Evolutionary conservation across 2,329 filamentous ascomycete genomes (phyloP).

Genomic region (Ascochyta pisi): DNA sequence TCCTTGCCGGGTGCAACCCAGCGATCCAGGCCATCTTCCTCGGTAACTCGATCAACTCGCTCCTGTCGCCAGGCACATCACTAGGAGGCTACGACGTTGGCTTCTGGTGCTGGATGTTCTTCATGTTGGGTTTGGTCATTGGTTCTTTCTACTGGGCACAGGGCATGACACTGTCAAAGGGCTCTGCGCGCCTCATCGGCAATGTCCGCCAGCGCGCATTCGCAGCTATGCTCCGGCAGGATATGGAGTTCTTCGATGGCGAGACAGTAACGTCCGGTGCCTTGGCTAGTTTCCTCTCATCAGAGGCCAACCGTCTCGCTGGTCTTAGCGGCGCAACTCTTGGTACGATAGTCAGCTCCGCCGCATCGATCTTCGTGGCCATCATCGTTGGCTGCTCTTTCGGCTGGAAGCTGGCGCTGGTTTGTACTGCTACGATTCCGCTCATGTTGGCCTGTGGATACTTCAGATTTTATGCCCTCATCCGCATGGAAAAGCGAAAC

Average conservation of each 20-base stretch:
- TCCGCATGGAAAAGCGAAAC: constrained; percentile 80
- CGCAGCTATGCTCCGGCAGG: constrained; percentile 79
- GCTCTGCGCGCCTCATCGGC: constrained; percentile 69
- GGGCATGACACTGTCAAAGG: constrained; percentile 64
- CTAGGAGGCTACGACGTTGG: constrained; percentile 71
- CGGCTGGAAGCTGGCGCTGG: constrained; percentile 87
- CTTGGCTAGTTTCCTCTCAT: constrained; percentile 70
- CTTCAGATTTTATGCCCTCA: constrained; percentile 85
- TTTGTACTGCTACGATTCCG: constrained; percentile 80
- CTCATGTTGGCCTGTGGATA: constrained; percentile 82
- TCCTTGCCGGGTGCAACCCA: constrained; percentile 46
- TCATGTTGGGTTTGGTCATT: constrained; percentile 41
- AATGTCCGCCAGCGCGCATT: constrained; percentile 84
- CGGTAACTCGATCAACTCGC: constrained; percentile 80
- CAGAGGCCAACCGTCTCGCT: constrained; percentile 88
- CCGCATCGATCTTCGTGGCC: constrained; percentile 78
- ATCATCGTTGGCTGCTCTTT: constrained; percentile 73
- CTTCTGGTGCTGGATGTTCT: constrained; percentile 48
- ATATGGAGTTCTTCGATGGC: constrained; percentile 88
- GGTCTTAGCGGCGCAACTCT: constrained; percentile 88
- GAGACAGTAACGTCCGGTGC: constrained; percentile 91
- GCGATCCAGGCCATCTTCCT: constrained; percentile 73
- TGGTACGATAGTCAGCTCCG: constrained; percentile 82
- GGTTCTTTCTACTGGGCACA: constrained; percentile 39
- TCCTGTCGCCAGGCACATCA: constrained; percentile 66